phyloP scores from a whole-genome alignment of 1,284 basidiomycete species.

The Gymnopus androsaceus region DNA sequence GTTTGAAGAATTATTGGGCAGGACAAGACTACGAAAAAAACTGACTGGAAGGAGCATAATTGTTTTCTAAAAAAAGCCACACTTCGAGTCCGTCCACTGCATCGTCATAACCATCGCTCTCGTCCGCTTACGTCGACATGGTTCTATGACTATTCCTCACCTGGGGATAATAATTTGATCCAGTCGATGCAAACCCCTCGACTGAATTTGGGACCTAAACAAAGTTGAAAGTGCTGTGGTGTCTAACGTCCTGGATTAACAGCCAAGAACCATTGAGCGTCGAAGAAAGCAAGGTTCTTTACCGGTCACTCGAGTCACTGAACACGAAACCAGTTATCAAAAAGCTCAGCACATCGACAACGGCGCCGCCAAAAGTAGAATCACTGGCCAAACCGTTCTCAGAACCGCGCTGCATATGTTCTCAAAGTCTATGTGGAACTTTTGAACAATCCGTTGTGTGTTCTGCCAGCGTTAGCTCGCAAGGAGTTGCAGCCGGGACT shows the following conservation, averaged over 20 bases:
- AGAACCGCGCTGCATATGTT: constrained; percentile 81
- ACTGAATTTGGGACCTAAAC: constrained; percentile 67
- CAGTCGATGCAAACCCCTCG: constrained; percentile 58
- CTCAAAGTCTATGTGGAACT: constrained; percentile 78
- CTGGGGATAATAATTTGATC: constrained; percentile 64
- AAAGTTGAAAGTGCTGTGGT: constrained; percentile 61
- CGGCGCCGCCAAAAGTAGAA: constrained; percentile 59
- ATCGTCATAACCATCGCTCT: constrained; percentile 62
- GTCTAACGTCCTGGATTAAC: constrained; percentile 64
- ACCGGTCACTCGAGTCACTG: constrained; percentile 70
- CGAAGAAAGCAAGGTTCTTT: constrained; percentile 62
- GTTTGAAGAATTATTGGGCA: no score
- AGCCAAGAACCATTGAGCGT: constrained; percentile 49
- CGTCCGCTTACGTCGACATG: constrained; percentile 71
- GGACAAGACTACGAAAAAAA: no score
- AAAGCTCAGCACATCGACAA: constrained; percentile 35
- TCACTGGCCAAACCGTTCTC: constrained; percentile 81
- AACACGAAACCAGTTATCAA: constrained; percentile 66
- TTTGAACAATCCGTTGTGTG: constrained; percentile 70
- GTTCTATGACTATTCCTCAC: constrained; percentile 69
- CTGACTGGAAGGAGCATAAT: no score
- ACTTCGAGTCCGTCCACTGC: constrained; percentile 56
- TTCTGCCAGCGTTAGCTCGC: constrained; percentile 61
- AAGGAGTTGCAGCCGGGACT: constrained; percentile 77
- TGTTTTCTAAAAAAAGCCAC: no score